Base-by-base conservation (phyloP, 2,329 filamentous ascomycete species). In the Thermomyces lanuginosus region DNA sequence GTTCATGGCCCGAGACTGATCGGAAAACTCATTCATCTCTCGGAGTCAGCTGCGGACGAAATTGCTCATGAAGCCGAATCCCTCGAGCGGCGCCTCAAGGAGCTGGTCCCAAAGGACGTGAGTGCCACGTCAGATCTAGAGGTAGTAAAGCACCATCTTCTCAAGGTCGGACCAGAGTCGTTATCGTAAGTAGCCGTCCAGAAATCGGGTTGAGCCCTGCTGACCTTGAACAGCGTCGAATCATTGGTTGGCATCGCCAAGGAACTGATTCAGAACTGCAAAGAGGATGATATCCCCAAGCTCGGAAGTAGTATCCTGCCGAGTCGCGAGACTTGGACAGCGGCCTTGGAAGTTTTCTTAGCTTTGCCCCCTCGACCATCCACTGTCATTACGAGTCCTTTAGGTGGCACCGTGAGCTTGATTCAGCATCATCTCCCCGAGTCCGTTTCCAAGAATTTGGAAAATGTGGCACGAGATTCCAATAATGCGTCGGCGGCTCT, bases 401-500 rank as follows among this genome's bases (percentile, higher is more conserved):
- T 92, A 5, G 72, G 69, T 1, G 81, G 81, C 3, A 69, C 70
- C 1, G 66, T 78, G 4, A 72, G 76, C 36, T 53, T 92, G 3
- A 60, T 76, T 0, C 46, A 55, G 7, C 37, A 37, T 21, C 35
- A 45, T 4, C 13, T 51, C 36, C 31, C 44, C 28, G 31, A 45
- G 11, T 26, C 34, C 21, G 31, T 43, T 32, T 43, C 14, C 37
- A 32, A 23, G 34, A 36, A 40, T 5, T 34, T 37, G 31, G 42
- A 40, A 22, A 51, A 13, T 35, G 48, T 65, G 9, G 45, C 56
- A 16, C 62, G 75, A 22, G 83, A 92, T 44, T 58, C 64, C 3
- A 66, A 69, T 36, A 78, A 78, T 0, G 69, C 73, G 16, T 81
- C 81, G 2, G 60, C 78, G 28, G 71, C 81, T 1, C 68, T 80